Evolutionary conservation across 495 filamentous ascomycete species (phyloP), one percentile per base, ranked within the genome.

Genomic region (Filosporella fistucella): DNA sequence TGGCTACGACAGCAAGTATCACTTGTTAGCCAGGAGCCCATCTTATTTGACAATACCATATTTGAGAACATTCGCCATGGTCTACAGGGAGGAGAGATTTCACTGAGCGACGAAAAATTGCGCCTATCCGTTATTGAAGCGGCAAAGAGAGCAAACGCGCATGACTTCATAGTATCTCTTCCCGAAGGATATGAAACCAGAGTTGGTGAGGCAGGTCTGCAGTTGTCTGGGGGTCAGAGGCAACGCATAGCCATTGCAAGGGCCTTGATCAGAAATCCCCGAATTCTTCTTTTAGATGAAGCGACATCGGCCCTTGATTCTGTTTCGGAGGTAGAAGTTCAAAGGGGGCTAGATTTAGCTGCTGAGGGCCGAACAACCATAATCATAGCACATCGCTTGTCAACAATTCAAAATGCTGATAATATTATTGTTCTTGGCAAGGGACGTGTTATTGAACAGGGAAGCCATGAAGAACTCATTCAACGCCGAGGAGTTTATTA

Each of bases 401-500:
- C 72, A 24, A 91, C 88, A 10, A 84, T 94, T 29, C 69, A 74
- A 18, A 82, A 82, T 52, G 86, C 87, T 0, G 83, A 91, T 62
- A 60, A 71, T 10, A 93, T 93, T 38, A 58, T 95, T 12, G 89
- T 95, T 54, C 87, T 97, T 80, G 72, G 81, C 12, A 64, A 83
- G 38, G 91, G 91, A 38, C 61, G 70, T 14, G 91, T 95, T 45
- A 73, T 91, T 18, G 91, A 97, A 59, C 88, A 89, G 64, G 89
- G 89, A 46, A 84, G 77, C 6, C 89, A 95, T 56, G 73, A 86
- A 38, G 69, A 80, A 14, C 71, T 94, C 11, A 59, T 91, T 4
- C 74, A 71, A 30, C 62, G 55, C 9, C 62, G 67, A n/a, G 75
- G 74, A 18, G 77, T 84, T 3, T 95, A 60, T 46, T 25, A 37